Conservation (phyloP, 2,329 filamentous ascomycete species). For the Colletotrichum sojae region DNA sequence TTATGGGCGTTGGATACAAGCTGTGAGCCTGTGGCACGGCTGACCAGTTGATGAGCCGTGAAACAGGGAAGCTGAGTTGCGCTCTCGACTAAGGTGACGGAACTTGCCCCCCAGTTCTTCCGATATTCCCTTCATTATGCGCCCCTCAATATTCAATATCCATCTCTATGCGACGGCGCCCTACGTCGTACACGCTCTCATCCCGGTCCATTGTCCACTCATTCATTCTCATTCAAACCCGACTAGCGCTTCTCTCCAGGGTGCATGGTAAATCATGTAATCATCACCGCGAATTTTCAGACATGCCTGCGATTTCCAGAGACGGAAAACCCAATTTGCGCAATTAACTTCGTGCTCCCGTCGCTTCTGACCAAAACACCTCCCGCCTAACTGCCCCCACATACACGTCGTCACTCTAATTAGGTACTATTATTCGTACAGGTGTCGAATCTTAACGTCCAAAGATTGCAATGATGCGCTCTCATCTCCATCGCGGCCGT, state of each 20-base stretch:
- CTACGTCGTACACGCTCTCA: not conserved
- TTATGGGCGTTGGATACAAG: not conserved
- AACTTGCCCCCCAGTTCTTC: not conserved
- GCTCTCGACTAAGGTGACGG: constrained; percentile 6
- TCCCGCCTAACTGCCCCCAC: not conserved
- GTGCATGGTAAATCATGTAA: too few species aligned
- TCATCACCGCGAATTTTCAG: too few species aligned
- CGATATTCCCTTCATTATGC: not conserved
- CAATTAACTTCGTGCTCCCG: constrained; percentile 27
- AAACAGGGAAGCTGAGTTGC: constrained; percentile 17
- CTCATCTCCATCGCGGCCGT: not conserved
- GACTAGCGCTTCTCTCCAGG: too few species aligned
- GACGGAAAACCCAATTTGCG: constrained; percentile 10
- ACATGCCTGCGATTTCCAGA: not conserved
- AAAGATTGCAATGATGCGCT: not conserved
- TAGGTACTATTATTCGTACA: not conserved
- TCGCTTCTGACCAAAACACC: not conserved
- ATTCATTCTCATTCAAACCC: too few species aligned
- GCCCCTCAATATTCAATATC: constrained; percentile 16
- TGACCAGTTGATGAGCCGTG: not conserved
- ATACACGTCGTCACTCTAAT: not conserved
- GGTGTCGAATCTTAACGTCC: not conserved
- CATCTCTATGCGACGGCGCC: constrained; percentile 24
- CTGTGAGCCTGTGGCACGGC: not conserved
- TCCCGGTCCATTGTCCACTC: too few species aligned